These are phyloP conservation scores for Termitomyces sp. DNA, from an alignment of 768 basidiomycete genomes.

Conservation along the genomic window DNA sequence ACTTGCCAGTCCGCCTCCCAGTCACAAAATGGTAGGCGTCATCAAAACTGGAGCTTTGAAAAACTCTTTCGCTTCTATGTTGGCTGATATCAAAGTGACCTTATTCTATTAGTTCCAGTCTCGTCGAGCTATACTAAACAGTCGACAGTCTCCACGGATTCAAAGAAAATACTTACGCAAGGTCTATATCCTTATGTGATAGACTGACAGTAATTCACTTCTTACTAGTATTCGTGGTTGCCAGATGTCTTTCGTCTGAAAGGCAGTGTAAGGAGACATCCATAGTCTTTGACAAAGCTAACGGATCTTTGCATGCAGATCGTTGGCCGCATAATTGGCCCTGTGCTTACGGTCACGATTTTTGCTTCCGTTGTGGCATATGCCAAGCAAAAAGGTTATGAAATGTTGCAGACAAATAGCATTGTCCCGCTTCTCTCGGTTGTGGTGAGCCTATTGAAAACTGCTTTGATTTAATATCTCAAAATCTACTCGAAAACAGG, in stretches of 20 bases:
- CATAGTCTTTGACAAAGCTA: slow-evolving; percentile 4
- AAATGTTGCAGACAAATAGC: slow-evolving; percentile 69
- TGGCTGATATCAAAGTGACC: slow-evolving; percentile 23
- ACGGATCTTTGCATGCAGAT: slow-evolving; percentile 39
- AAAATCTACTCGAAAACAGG: slow-evolving; percentile 34
- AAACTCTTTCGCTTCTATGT: slow-evolving; percentile 21
- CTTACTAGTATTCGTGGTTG: slow-evolving; percentile 77
- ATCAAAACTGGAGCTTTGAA: slow-evolving; percentile 20
- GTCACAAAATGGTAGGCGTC: slow-evolving; percentile 10
- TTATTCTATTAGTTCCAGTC: neutral
- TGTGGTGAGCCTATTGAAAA: slow-evolving; percentile 54
- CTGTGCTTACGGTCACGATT: slow-evolving; percentile 78
- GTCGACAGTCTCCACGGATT: slow-evolving; percentile 33
- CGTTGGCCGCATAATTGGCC: slow-evolving; percentile 66
- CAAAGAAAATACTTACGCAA: slow-evolving; percentile 51
- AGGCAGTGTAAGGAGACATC: slow-evolving; percentile 60
- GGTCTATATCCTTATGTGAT: slow-evolving; percentile 16
- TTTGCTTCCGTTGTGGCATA: slow-evolving; percentile 64
- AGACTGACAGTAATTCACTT: neutral
- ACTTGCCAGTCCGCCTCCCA: neutral
- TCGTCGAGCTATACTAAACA: neutral
- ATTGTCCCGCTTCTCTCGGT: slow-evolving; percentile 87
- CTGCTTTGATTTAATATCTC: neutral
- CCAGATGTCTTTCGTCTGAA: slow-evolving; percentile 83
- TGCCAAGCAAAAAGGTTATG: slow-evolving; percentile 50